These are phyloP conservation scores for Rhizopogon sp. DNA, from an alignment of 768 basidiomycete species.

Conservation along the genomic window DNA sequence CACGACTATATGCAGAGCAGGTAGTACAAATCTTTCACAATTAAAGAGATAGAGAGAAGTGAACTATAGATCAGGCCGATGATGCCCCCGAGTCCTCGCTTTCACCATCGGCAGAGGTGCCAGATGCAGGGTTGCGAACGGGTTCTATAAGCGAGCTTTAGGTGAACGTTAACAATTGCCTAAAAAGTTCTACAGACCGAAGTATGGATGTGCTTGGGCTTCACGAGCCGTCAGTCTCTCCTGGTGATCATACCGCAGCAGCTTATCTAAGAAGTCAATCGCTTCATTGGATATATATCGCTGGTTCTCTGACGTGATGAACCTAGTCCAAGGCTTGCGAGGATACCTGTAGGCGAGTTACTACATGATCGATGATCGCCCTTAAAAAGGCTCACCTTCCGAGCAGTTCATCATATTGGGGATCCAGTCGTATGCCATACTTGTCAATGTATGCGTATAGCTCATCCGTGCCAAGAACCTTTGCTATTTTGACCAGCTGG, in stretches of 20 bases:
- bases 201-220: conserved; percentile 90
- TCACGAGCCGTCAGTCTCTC: conserved; percentile 93
- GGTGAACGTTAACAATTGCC: conserved; percentile 7
- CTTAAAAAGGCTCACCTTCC: conserved; percentile 50
- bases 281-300: conserved; percentile 96
- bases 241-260: conserved; percentile 95
- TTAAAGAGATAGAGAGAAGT: conserved; percentile 20
- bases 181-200: conserved; percentile 46
- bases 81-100: conserved; percentile 44
- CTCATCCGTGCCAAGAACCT: conserved; percentile 96
- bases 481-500: conserved; percentile 96
- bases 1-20: conserved; percentile 24
- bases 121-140: conserved; percentile 46
- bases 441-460: conserved; percentile 89
- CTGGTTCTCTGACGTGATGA: conserved; percentile 94
- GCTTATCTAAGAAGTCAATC: conserved; percentile 92
- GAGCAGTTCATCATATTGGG: conserved; percentile 94
- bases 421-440: conserved; percentile 92
- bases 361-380: conserved; percentile 7
- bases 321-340: conserved; percentile 92
- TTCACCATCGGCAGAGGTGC: conserved; percentile 51
- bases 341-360: conserved; percentile 55
- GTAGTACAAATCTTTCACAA: conserved; percentile 27
- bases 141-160: conserved; percentile 47
- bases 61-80: conserved; percentile 23